phyloP scores from a whole-genome alignment of 768 basidiomycete genomes.

The Pleurotus citrinopileatus region DNA sequence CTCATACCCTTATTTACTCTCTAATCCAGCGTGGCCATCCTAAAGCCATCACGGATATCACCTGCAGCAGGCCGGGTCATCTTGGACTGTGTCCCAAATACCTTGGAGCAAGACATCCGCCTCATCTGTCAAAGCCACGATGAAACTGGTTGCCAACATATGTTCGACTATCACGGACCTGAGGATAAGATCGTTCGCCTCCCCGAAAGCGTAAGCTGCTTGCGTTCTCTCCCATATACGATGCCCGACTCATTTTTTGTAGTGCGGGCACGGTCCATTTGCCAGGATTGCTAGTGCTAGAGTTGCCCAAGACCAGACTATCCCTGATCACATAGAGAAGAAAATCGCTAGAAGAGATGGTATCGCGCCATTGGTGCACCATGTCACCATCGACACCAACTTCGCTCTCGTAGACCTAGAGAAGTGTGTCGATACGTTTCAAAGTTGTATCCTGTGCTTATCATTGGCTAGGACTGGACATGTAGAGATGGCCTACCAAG shows the following conservation, averaged over 20 bases:
- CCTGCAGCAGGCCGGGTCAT: not conserved
- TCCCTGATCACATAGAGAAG: slow-evolving; percentile 22
- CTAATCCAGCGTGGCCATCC: not conserved
- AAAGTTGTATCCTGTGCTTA: not conserved
- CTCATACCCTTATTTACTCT: not conserved
- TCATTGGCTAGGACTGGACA: not conserved
- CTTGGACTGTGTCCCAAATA: not conserved
- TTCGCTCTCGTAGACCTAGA: slow-evolving; percentile 24
- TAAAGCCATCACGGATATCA: not conserved
- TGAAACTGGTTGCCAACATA: not conserved
- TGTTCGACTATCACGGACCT: not conserved
- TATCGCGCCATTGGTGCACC: slow-evolving; percentile 23
- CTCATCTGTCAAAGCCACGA: not conserved
- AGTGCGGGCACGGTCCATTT: slow-evolving; percentile 15
- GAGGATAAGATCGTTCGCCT: not conserved
- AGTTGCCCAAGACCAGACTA: slow-evolving; percentile 32
- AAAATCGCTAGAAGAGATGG: slow-evolving; percentile 23
- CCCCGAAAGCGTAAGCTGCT: not conserved
- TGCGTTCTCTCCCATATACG: not conserved
- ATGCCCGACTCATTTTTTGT: not conserved
- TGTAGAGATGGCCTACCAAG: not conserved
- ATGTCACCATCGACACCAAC: slow-evolving; percentile 31
- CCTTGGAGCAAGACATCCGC: not conserved
- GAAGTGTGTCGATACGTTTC: slow-evolving; percentile 6
- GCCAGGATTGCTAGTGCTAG: slow-evolving; percentile 29